Percentiles rank a stretch among this genome's conserved stretches.
phyloP scores from a whole-genome alignment of 345 rosid genomes.

The Arabidopsis suecica region DNA sequence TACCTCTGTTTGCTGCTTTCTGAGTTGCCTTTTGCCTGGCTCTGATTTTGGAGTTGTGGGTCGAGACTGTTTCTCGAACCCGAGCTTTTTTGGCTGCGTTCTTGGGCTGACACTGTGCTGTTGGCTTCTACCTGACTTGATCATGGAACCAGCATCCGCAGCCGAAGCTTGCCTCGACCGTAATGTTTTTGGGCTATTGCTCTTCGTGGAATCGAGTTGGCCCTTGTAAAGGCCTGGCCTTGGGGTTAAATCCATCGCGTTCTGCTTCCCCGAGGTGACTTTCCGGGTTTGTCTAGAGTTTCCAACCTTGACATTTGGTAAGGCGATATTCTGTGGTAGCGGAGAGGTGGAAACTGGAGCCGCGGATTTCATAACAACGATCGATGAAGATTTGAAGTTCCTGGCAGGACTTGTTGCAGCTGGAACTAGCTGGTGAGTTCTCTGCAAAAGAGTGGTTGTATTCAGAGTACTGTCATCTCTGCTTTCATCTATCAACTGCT shows the following conservation, averaged over 20 bases:
- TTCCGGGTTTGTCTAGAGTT: conserved; percentile 46
- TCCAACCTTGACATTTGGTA: conserved; percentile 44
- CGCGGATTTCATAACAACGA: conserved; percentile 57
- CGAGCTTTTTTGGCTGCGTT: conserved; percentile 58
- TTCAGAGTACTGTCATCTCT: conserved; percentile 47
- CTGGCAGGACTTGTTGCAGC: conserved; percentile 45
- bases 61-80: conserved; percentile 54
- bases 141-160: conserved; percentile 42
- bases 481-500: conserved; percentile 48
- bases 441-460: conserved; percentile 45
- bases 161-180: conserved; percentile 47
- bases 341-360: conserved; percentile 45
- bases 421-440: conserved; percentile 47
- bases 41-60: conserved; percentile 50
- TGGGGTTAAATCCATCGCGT: conserved; percentile 55
- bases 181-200: conserved; percentile 39
- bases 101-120: conserved; percentile 57
- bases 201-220: conserved; percentile 43
- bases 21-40: conserved; percentile 50
- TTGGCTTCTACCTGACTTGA: conserved; percentile 48
- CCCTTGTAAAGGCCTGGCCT: conserved; percentile 49
- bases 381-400: conserved; percentile 54
- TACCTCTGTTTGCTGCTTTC: conserved; percentile 55
- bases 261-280: conserved; percentile 50
- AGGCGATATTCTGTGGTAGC: conserved; percentile 38